These are phyloP conservation scores for Penicillium expansum DNA, from an alignment of 2,329 filamentous ascomycete species.

Conservation along the genomic window DNA sequence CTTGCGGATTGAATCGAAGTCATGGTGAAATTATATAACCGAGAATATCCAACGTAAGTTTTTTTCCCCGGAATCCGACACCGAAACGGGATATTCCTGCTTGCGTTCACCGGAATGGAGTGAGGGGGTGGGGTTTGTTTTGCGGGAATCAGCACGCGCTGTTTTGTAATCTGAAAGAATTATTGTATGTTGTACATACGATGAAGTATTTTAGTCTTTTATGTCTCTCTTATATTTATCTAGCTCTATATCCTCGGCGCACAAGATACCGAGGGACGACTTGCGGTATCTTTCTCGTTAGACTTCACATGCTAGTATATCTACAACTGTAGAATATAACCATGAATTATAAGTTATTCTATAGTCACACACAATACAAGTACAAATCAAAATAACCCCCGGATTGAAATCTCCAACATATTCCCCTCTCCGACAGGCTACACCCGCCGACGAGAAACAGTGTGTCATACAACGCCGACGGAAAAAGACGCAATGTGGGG, in stretches of 20 bases:
- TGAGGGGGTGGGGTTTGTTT: constrained; percentile 14
- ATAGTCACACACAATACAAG: too few relatives aligned
- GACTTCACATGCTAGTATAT: not conserved
- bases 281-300: not conserved
- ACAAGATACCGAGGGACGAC: not conserved
- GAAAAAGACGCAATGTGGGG: constrained; percentile 27
- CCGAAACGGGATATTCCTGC: constrained; percentile 28
- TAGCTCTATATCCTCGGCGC: not conserved
- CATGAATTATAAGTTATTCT: too few relatives aligned
- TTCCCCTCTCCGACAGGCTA: constrained; percentile 16
- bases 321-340: not conserved
- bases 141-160: not conserved
- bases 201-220: too few relatives aligned
- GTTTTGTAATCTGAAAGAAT: not conserved
- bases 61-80: constrained; percentile 27
- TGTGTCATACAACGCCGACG: constrained; percentile 24
- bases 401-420: not conserved
- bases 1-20: constrained; percentile 22
- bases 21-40: constrained; percentile 21
- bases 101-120: constrained; percentile 37
- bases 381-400: not conserved
- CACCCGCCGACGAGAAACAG: constrained; percentile 12
- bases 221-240: not conserved
- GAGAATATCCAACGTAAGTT: not conserved
- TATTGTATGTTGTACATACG: too few relatives aligned